These are phyloP conservation scores for Apiospora marii DNA, from an alignment of 2,329 filamentous ascomycete species.

Conservation along the genomic window DNA sequence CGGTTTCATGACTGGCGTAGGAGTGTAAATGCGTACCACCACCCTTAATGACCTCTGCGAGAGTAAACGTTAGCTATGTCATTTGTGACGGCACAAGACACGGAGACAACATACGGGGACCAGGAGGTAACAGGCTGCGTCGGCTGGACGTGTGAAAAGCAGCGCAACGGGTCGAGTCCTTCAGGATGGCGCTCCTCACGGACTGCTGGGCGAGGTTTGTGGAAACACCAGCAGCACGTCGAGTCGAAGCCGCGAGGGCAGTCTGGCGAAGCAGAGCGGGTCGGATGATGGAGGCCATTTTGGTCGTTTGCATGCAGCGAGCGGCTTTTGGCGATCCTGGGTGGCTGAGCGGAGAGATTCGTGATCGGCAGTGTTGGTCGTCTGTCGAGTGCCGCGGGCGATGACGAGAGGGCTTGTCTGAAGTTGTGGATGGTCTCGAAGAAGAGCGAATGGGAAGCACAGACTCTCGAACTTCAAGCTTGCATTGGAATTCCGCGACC, in stretches of 20 bases:
- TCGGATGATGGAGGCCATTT: slow-evolving; percentile 66
- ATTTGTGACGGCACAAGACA: neutral
- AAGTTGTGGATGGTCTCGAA: neutral
- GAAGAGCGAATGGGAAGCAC: slow-evolving; percentile 13
- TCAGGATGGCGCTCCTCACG: slow-evolving; percentile 40
- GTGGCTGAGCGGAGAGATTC: neutral
- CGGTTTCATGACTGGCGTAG: neutral
- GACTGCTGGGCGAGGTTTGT: slow-evolving; percentile 42
- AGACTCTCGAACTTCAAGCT: slow-evolving; percentile 14
- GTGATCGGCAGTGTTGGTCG: neutral
- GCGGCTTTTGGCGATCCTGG: neutral
- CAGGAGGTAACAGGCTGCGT: slow-evolving; percentile 79
- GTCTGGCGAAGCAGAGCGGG: slow-evolving; percentile 64
- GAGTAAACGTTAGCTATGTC: slow-evolving; percentile 49
- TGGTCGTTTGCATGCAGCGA: slow-evolving; percentile 1
- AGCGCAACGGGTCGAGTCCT: slow-evolving; percentile 64
- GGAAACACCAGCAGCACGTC: slow-evolving; percentile 44
- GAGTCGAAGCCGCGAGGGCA: slow-evolving; percentile 50
- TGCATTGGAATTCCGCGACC: slow-evolving; percentile 13
- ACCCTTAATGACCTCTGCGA: slow-evolving; percentile 76
- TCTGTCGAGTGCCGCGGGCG: neutral
- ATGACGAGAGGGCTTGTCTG: slow-evolving; percentile 1
- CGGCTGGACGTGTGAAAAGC: slow-evolving; percentile 87
- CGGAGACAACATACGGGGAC: slow-evolving; percentile 73
- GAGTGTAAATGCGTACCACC: slow-evolving; percentile 62